Evolutionary conservation across 257 asterid genomes (phyloP).

Genomic region (Lycium barbarum): DNA sequence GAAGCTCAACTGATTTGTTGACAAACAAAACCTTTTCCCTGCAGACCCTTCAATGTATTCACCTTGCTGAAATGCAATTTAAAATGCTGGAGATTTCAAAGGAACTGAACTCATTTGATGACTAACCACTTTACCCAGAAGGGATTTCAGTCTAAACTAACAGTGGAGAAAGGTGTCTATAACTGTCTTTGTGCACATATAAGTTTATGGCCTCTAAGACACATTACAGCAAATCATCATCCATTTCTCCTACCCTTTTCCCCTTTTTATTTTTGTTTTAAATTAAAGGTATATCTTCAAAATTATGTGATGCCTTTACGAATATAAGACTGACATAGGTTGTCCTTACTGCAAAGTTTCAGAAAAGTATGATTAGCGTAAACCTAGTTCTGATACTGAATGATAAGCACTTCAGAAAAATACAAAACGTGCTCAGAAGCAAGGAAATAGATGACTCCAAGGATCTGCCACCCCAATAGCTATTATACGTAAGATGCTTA

Average conservation of each 20-base stretch:
- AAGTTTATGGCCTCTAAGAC: slow-evolving; percentile 14
- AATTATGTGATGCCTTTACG: neutral
- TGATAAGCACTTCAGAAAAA: neutral
- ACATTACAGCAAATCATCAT: slow-evolving; percentile 27
- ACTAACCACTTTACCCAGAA: slow-evolving; percentile 2
- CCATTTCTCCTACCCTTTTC: slow-evolving; percentile 2
- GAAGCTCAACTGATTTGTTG: slow-evolving; percentile 10
- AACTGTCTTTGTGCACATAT: slow-evolving; percentile 8
- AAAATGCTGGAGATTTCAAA: slow-evolving; percentile 17
- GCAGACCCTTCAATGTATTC: neutral
- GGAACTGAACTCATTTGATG: slow-evolving; percentile 17
- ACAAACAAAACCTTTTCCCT: neutral
- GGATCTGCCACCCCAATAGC: slow-evolving; percentile 26
- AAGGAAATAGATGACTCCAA: slow-evolving; percentile 11
- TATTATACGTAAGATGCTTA: neutral
- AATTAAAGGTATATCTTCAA: neutral
- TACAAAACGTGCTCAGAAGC: neutral
- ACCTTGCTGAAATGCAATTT: slow-evolving; percentile 6
- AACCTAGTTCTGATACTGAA: slow-evolving; percentile 8
- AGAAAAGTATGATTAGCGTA: neutral
- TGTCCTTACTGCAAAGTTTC: slow-evolving; percentile 23
- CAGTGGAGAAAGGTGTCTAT: neutral
- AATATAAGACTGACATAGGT: neutral
- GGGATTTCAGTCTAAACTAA: slow-evolving; percentile 10
- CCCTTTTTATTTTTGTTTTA: no score